Percentiles rank a stretch among this genome's conserved stretches.
These are phyloP conservation scores for Entomortierella lignicola DNA, from an alignment of 192 early-diverging fungal genomes.

Conservation along the genomic window DNA sequence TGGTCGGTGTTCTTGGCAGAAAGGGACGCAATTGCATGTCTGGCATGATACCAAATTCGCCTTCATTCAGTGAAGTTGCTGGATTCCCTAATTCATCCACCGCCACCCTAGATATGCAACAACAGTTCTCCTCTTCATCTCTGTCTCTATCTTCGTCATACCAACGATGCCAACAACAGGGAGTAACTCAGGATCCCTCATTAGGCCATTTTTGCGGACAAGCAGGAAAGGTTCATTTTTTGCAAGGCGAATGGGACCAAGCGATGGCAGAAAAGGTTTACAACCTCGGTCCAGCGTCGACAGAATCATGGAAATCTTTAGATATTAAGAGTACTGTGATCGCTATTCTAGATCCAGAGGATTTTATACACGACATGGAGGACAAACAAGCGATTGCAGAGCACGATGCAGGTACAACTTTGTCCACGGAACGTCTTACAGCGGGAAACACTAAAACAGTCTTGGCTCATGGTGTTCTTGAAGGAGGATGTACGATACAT, in stretches of 20 bases:
- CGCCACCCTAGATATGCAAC: neutral
- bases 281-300: conserved; percentile 51
- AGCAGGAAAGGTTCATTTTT: conserved; percentile 50
- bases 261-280: conserved; percentile 52
- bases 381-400: neutral
- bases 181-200: conserved; percentile 24
- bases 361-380: conserved; percentile 42
- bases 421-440: neutral
- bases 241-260: conserved; percentile 57
- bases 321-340: conserved; percentile 51
- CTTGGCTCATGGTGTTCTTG: conserved; percentile 26
- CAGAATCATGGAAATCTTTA: conserved; percentile 42
- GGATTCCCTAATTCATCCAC: neutral
- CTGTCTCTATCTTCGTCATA: neutral
- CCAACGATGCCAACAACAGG: neutral
- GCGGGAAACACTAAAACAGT: neutral
- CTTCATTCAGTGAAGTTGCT: conserved; percentile 12
- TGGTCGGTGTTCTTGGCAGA: conserved; percentile 52
- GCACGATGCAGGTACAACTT: too few species aligned
- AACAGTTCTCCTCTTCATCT: conserved; percentile 7
- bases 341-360: conserved; percentile 40
- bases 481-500: conserved; percentile 53
- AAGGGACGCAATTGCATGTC: conserved; percentile 41
- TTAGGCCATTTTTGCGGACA: conserved; percentile 54
- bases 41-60: neutral